Percentiles rank a stretch among this genome's conserved stretches.
Evolutionary conservation across 1,284 basidiomycete species (phyloP).

Genomic region (Austropuccinia psidii): DNA sequence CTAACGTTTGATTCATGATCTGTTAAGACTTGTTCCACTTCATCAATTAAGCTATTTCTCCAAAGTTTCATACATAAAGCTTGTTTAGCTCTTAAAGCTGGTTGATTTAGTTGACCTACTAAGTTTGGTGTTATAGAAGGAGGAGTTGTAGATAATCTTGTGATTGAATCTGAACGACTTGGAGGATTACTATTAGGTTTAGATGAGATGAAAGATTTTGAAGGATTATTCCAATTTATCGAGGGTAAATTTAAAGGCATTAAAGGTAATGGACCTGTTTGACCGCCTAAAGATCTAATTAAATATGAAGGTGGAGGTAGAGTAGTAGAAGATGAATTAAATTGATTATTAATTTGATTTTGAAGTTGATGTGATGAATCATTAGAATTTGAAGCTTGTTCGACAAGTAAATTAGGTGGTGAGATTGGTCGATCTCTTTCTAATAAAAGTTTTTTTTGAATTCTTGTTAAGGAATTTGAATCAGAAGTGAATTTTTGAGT

Average conservation of each 20-base stretch:
- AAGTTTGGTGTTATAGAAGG: not conserved
- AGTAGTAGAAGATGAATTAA: not conserved
- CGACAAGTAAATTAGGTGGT: too few relatives aligned
- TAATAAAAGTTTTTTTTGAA: constrained; percentile 30
- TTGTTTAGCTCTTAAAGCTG: constrained; percentile 27
- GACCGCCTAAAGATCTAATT: constrained; percentile 22
- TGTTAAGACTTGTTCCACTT: constrained; percentile 24
- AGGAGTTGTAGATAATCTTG: not conserved
- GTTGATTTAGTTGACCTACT: constrained; percentile 18
- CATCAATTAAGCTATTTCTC: constrained; percentile 32
- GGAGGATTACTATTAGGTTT: not conserved
- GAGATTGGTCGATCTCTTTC: constrained; percentile 33
- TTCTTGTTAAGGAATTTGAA: not conserved
- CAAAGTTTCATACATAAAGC: constrained; percentile 17
- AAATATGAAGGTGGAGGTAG: constrained; percentile 35
- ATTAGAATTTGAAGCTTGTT: not conserved
- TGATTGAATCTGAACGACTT: not conserved
- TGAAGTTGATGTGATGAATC: not conserved
- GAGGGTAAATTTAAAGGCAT: constrained; percentile 5
- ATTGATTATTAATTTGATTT: too few relatives aligned
- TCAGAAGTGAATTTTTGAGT: not conserved
- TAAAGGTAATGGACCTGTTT: constrained; percentile 31
- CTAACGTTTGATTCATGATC: constrained; percentile 25
- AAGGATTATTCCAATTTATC: not conserved
- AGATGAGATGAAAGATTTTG: not conserved